phyloP scores from a whole-genome alignment of 1,139 yeast species.

The Geotrichum australiense region DNA sequence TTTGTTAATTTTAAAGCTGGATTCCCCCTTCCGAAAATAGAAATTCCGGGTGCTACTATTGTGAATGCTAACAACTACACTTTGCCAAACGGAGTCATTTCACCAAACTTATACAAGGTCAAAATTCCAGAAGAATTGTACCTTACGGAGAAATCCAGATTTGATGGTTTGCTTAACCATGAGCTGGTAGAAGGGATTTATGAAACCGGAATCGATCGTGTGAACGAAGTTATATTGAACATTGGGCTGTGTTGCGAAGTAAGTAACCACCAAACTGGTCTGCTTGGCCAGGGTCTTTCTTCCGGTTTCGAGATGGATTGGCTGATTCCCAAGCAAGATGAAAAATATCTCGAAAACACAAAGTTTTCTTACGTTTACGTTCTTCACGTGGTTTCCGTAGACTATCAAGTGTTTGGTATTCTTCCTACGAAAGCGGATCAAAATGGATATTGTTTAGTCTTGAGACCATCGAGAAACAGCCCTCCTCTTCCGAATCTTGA shows the following conservation, averaged over 20 bases:
- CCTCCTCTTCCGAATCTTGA: slow-evolving; percentile 56
- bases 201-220: slow-evolving; percentile 62
- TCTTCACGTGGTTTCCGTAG: slow-evolving; percentile 66
- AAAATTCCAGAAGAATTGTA: slow-evolving; percentile 61
- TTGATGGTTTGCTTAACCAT: slow-evolving; percentile 61
- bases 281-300: slow-evolving; percentile 81
- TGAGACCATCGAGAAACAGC: slow-evolving; percentile 65
- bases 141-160: slow-evolving; percentile 48
- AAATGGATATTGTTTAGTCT: slow-evolving; percentile 46
- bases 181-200: slow-evolving; percentile 63
- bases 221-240: slow-evolving; percentile 70
- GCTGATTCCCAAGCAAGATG: slow-evolving; percentile 26
- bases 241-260: slow-evolving; percentile 70
- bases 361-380: slow-evolving; percentile 59
- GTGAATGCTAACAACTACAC: slow-evolving; percentile 44
- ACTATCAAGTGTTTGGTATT: slow-evolving; percentile 66
- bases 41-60: slow-evolving; percentile 49
- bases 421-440: slow-evolving; percentile 59
- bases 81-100: slow-evolving; percentile 66
- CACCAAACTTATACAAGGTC: slow-evolving; percentile 51
- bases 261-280: slow-evolving; percentile 64
- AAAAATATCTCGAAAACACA: slow-evolving; percentile 38
- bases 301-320: slow-evolving; percentile 71
- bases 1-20: slow-evolving; percentile 59
- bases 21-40: slow-evolving; percentile 34